phyloP scores from a whole-genome alignment of 768 basidiomycete species.

The Lentinula raphanica region DNA sequence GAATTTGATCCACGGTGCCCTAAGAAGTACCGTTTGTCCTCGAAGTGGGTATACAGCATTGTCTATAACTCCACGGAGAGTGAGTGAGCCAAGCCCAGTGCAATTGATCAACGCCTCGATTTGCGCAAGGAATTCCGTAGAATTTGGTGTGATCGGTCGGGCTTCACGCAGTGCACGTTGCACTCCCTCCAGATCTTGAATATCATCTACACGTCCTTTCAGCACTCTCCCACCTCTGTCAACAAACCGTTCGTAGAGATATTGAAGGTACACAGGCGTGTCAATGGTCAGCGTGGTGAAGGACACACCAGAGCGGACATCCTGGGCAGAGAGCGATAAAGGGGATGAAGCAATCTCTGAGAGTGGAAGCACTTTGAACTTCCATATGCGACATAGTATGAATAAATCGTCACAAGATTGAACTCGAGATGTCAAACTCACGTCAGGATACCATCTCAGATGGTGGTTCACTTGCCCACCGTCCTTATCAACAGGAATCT shows the following conservation, averaged over 20 bases:
- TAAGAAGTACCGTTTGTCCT: slow-evolving; percentile 58
- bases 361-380: slow-evolving; percentile 30
- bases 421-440: too few species aligned
- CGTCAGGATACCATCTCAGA: slow-evolving; percentile 34
- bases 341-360: slow-evolving; percentile 36
- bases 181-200: slow-evolving; percentile 44
- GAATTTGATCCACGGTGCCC: slow-evolving; percentile 37
- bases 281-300: slow-evolving; percentile 66
- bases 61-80: slow-evolving; percentile 59
- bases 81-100: slow-evolving; percentile 37
- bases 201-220: slow-evolving; percentile 50
- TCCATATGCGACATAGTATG: neutral
- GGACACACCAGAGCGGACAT: slow-evolving; percentile 32
- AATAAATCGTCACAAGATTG: neutral
- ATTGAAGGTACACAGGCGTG: slow-evolving; percentile 55
- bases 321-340: slow-evolving; percentile 2
- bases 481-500: slow-evolving; percentile 11
- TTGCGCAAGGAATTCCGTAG: neutral
- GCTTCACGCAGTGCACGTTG: neutral
- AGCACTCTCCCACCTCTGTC: slow-evolving; percentile 46
- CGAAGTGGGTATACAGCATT: slow-evolving; percentile 50
- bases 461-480: slow-evolving; percentile 23
- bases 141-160: neutral
- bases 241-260: slow-evolving; percentile 56
- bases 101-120: slow-evolving; percentile 15